These are phyloP conservation scores for Ceratobasidium sp. DNA, from an alignment of 1,284 basidiomycete genomes.

Conservation along the genomic window DNA sequence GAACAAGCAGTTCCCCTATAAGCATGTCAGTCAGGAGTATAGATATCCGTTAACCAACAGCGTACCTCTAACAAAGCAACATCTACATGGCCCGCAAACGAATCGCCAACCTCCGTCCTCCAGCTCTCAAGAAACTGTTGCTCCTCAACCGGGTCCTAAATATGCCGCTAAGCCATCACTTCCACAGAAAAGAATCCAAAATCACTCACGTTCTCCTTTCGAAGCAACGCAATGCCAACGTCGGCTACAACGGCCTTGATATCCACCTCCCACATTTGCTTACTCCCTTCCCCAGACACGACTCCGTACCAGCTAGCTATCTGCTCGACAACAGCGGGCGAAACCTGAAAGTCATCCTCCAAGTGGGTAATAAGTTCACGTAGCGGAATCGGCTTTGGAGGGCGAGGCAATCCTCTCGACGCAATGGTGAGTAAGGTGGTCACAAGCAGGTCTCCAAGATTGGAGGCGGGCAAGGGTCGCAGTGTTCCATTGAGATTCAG, in stretches of 20 bases:
- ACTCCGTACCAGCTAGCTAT: slow-evolving; percentile 84
- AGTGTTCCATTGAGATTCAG: slow-evolving; percentile 77
- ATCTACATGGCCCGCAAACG: slow-evolving; percentile 68
- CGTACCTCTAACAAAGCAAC: slow-evolving; percentile 73
- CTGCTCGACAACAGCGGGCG: slow-evolving; percentile 67
- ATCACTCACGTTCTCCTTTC: slow-evolving; percentile 65
- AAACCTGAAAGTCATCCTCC: slow-evolving; percentile 78
- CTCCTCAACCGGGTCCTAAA: slow-evolving; percentile 65
- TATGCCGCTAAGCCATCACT: neutral
- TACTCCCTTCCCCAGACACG: slow-evolving; percentile 50
- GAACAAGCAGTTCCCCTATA: slow-evolving; percentile 75
- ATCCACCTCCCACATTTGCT: slow-evolving; percentile 72
- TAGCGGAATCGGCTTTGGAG: slow-evolving; percentile 61
- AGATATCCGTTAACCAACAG: slow-evolving; percentile 1
- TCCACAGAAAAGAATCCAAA: slow-evolving; percentile 35
- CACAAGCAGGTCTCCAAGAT: slow-evolving; percentile 79
- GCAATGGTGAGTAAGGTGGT: slow-evolving; percentile 44
- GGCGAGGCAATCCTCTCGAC: slow-evolving; percentile 66
- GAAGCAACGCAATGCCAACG: slow-evolving; percentile 76
- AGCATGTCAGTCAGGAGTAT: slow-evolving; percentile 14
- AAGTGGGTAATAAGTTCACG: slow-evolving; percentile 65
- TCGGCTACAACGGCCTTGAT: slow-evolving; percentile 67
- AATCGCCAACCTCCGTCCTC: slow-evolving; percentile 76
- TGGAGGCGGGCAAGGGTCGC: slow-evolving; percentile 72
- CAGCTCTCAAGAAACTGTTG: slow-evolving; percentile 71